A percentile compares a stretch with the other conserved stretches of the same genome.
Conservation (phyloP, 2,329 filamentous ascomycete genomes). For the Elsinoe arachidis region DNA sequence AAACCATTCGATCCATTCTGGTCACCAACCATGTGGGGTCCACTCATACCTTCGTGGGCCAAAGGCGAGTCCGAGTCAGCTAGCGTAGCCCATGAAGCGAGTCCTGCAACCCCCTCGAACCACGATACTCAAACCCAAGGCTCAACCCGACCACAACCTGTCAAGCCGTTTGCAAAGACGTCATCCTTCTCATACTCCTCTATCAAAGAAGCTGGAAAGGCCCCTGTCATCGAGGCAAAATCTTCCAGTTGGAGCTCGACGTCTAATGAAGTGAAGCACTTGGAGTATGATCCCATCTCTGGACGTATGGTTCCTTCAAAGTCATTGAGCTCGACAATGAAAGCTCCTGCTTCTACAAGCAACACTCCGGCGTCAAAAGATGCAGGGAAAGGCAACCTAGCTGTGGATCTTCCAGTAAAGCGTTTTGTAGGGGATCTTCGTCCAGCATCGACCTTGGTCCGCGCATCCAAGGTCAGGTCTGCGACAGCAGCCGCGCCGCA, state of each 20-base stretch:
- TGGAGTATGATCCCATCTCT: conserved; percentile 31
- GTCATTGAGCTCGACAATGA: neutral
- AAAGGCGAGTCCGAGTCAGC: neutral
- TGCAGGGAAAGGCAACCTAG: neutral
- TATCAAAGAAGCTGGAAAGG: conserved; percentile 11
- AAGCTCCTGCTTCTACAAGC: neutral
- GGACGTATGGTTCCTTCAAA: conserved; percentile 27
- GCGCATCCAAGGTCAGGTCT: neutral
- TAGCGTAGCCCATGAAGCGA: neutral
- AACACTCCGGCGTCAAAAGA: neutral
- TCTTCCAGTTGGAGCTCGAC: conserved; percentile 26
- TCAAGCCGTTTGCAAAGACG: neutral
- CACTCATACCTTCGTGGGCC: conserved; percentile 22
- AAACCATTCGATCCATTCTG: conserved; percentile 30
- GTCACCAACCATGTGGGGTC: conserved; percentile 17
- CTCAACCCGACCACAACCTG: no score
- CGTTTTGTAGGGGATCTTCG: neutral
- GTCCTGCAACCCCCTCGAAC: neutral
- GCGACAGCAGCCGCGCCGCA: neutral
- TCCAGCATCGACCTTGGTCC: neutral
- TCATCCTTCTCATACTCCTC: conserved; percentile 14
- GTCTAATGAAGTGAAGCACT: conserved; percentile 22
- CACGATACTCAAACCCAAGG: no score
- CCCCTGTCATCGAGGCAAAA: conserved; percentile 13
- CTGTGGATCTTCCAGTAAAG: conserved; percentile 18